These are phyloP conservation scores for Ophiostoma piceae DNA, from an alignment of 2,329 filamentous ascomycete species.

Conservation along the genomic window DNA sequence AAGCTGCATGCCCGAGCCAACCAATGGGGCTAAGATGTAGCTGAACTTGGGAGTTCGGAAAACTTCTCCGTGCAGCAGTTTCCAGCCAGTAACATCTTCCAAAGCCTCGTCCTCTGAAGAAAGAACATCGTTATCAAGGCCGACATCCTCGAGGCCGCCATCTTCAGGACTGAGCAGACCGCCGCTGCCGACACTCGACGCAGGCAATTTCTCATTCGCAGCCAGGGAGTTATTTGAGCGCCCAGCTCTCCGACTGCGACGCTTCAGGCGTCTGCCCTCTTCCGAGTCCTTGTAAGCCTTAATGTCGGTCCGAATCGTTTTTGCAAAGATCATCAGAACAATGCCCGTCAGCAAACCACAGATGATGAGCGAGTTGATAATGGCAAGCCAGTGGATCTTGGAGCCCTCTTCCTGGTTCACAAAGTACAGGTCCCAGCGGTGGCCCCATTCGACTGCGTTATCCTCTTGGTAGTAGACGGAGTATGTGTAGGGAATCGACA, in stretches of 20 bases:
- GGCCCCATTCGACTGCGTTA: slow-evolving; percentile 71
- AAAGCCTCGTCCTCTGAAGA: slow-evolving; percentile 65
- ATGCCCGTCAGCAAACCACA: slow-evolving; percentile 71
- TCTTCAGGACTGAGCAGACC: slow-evolving; percentile 51
- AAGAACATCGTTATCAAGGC: slow-evolving; percentile 45
- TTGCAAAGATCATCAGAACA: slow-evolving; percentile 73
- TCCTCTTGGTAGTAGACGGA: slow-evolving; percentile 88
- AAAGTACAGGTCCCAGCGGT: slow-evolving; percentile 85
- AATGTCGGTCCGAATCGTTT: slow-evolving; percentile 73
- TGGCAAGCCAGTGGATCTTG: slow-evolving; percentile 81
- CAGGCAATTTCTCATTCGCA: slow-evolving; percentile 44
- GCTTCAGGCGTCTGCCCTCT: slow-evolving; percentile 57
- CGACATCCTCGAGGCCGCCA: slow-evolving; percentile 30
- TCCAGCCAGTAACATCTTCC: slow-evolving; percentile 84
- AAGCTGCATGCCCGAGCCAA: slow-evolving; percentile 82
- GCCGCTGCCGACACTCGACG: slow-evolving; percentile 34
- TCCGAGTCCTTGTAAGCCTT: slow-evolving; percentile 68
- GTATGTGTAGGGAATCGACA: slow-evolving; percentile 79
- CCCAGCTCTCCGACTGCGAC: slow-evolving; percentile 33
- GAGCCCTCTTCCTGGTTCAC: slow-evolving; percentile 78
- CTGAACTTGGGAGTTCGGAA: slow-evolving; percentile 70
- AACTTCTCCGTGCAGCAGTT: slow-evolving; percentile 80
- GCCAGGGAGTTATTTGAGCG: slow-evolving; percentile 32
- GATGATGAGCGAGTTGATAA: slow-evolving; percentile 81
- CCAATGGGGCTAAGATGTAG: slow-evolving; percentile 68